phyloP scores from a whole-genome alignment of 176 grass and related monocot species.

The Olyra latifolia region DNA sequence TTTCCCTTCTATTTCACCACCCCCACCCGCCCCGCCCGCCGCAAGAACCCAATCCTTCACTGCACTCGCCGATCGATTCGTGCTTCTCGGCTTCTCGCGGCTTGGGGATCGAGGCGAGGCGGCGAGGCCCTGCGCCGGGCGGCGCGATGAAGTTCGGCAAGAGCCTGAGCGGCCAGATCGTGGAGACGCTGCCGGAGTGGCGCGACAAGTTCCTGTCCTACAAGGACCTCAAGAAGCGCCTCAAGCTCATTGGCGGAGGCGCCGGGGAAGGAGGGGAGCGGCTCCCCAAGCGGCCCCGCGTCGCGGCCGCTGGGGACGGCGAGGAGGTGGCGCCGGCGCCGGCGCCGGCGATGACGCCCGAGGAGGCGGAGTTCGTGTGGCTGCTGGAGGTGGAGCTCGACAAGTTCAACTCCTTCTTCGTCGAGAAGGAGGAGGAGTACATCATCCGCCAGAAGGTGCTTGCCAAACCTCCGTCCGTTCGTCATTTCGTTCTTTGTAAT shows the following conservation, averaged over 20 bases:
- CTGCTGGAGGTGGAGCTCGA: constrained; percentile 90
- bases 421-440: constrained; percentile 97
- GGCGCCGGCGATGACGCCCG: constrained; percentile 47
- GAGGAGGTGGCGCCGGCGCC: neutral
- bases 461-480: neutral
- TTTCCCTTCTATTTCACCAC: constrained; percentile 37
- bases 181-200: constrained; percentile 98
- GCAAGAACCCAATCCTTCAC: neutral
- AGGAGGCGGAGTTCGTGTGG: constrained; percentile 73
- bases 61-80: neutral
- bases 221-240: constrained; percentile 94
- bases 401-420: constrained; percentile 92
- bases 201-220: constrained; percentile 96
- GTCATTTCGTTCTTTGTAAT: neutral
- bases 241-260: constrained; percentile 61
- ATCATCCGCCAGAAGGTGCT: constrained; percentile 93
- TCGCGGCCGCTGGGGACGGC: constrained; percentile 32
- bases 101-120: neutral
- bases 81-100: neutral
- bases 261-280: constrained; percentile 19
- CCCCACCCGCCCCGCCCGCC: constrained; percentile 11
- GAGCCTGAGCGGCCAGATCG: constrained; percentile 92
- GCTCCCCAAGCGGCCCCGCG: constrained; percentile 52
- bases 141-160: constrained; percentile 87
- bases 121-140: neutral